Conservation (phyloP, 768 basidiomycete species). For the Boletus patriciae region DNA sequence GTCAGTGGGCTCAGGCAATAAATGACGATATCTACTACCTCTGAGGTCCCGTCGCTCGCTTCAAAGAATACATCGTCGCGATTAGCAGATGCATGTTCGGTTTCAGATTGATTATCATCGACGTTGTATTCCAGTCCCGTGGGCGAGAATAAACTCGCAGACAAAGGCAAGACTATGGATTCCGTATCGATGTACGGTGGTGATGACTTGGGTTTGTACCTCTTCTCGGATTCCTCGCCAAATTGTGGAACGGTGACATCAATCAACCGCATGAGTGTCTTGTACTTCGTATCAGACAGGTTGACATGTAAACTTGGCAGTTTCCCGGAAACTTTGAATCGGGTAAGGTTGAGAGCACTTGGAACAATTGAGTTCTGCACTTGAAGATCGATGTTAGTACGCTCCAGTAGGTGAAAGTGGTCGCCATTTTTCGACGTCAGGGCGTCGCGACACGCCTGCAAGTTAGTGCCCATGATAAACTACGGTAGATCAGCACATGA, state of each 20-base stretch:
- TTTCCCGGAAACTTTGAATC: conserved; percentile 88
- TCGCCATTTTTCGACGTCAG: conserved; percentile 56
- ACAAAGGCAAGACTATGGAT: conserved; percentile 47
- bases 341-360: conserved; percentile 72
- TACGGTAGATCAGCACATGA: conserved; percentile 34
- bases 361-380: conserved; percentile 94
- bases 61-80: conserved; percentile 69
- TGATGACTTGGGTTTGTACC: conserved; percentile 18
- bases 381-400: conserved; percentile 85
- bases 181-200: conserved; percentile 25
- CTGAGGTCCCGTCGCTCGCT: conserved; percentile 58
- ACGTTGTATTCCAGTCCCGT: conserved; percentile 66
- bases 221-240: conserved; percentile 43
- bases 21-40: conserved; percentile 39
- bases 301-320: conserved; percentile 88
- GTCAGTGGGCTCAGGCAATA: not conserved
- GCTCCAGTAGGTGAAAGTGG: conserved; percentile 85
- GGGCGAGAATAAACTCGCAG: conserved; percentile 54
- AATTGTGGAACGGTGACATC: conserved; percentile 90
- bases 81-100: conserved; percentile 38
- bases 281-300: conserved; percentile 87
- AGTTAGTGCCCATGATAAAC: conserved; percentile 86
- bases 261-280: conserved; percentile 87
- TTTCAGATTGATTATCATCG: conserved; percentile 54
- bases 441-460: conserved; percentile 80